These are phyloP conservation scores for Aureobasidium uvarum DNA, from an alignment of 2,329 filamentous ascomycete species.

Conservation along the genomic window DNA sequence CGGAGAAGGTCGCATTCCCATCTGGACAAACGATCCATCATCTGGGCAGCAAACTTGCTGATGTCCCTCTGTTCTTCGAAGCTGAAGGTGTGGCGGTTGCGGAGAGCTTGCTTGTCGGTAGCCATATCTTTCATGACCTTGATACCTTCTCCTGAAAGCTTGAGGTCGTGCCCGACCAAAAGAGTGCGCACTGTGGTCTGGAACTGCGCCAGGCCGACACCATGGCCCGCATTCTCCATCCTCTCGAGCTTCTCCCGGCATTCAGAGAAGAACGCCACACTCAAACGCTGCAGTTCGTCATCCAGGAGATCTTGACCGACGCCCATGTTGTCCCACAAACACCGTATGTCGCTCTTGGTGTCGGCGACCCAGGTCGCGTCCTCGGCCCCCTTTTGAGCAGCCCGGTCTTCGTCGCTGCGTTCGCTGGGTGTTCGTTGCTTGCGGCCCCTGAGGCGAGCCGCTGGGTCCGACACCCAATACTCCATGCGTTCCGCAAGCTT, in stretches of 20 bases:
- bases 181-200: background rate
- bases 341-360: slow-evolving; percentile 1
- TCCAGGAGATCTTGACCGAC: background rate
- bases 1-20: background rate
- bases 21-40: background rate
- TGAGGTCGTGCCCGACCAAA: background rate
- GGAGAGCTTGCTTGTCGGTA: slow-evolving; percentile 5
- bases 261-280: background rate
- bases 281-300: background rate
- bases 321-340: slow-evolving; percentile 14
- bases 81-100: background rate
- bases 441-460: background rate
- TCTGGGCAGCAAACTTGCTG: background rate
- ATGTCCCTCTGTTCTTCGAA: slow-evolving; percentile 7
- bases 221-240: background rate
- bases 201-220: background rate
- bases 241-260: background rate
- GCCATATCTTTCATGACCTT: slow-evolving; percentile 15
- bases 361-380: background rate
- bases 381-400: background rate
- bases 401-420: background rate
- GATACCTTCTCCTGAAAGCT: background rate
- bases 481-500: slow-evolving; percentile 7
- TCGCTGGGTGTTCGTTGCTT: background rate
- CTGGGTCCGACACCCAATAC: background rate